Conservation (phyloP, 1,284 basidiomycete genomes). For the Sphaerobolus stellatus region DNA sequence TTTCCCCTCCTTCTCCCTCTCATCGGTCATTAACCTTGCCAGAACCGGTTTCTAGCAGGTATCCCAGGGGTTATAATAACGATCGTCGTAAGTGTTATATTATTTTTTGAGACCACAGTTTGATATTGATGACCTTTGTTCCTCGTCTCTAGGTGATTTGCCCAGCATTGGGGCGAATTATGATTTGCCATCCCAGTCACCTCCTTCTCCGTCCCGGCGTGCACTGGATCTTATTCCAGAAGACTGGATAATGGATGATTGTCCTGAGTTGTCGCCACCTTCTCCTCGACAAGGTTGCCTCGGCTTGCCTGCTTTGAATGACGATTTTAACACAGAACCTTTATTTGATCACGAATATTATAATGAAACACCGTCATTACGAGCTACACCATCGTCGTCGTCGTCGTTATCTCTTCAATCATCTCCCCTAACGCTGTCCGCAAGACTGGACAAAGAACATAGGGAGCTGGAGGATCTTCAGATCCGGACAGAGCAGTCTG, state of each 20-base stretch:
- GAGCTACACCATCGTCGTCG: slow-evolving; percentile 10
- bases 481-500: neutral
- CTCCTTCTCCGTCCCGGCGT: slow-evolving; percentile 35
- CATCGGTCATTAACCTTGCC: neutral
- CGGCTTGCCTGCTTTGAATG: slow-evolving; percentile 37
- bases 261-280: slow-evolving; percentile 12
- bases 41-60: neutral
- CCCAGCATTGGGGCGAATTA: neutral
- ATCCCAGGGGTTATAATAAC: no score
- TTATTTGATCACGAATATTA: slow-evolving; percentile 22
- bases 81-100: no score
- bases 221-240: slow-evolving; percentile 33
- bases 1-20: neutral
- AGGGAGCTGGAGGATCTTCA: slow-evolving; percentile 18
- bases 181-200: slow-evolving; percentile 11
- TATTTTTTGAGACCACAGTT: neutral
- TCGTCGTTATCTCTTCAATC: slow-evolving; percentile 3
- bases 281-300: slow-evolving; percentile 20
- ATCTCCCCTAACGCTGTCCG: slow-evolving; percentile 40
- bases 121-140: neutral
- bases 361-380: no score
- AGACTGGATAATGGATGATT: slow-evolving; percentile 20
- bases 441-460: slow-evolving; percentile 26
- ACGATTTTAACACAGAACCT: slow-evolving; percentile 37
- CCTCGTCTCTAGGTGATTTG: neutral